Base-by-base conservation (phyloP, 345 rosid species). In the Eucalyptus curtisii region DNA sequence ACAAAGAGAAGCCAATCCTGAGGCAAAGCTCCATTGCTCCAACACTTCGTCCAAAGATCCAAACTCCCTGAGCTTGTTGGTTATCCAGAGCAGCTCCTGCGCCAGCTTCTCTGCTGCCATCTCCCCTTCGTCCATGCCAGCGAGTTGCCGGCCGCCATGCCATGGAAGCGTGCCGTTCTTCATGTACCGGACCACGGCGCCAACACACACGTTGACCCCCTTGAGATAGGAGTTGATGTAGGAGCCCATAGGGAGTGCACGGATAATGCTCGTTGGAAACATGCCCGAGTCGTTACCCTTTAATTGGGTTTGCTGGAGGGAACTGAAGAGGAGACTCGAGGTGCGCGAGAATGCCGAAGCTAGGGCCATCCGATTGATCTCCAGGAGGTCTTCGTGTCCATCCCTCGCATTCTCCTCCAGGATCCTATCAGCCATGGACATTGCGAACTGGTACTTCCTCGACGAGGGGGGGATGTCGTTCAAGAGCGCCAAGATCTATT, bases 371-470 rank as follows among this genome's bases (percentile, higher is more conserved):
- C 95, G 92, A 64, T 96, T 97, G 79, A 97, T 95, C 17, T 93
- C 88, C 40, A 93, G 88, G 40, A 97, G 95, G 25, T 94, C 94
- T 42, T n/a, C 33, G 71, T 93, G 90, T 85, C 92, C 90, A 55
- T 92, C 90, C 19, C 90, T 87, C 79, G 94, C 93, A 80, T 97
- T 96, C 7, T 94, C 99, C 66, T 95, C 97, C 96, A 97, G 92
- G 88, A 95, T 95, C 90, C 93, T 94, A 89, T 95, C 97, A 1
- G 96, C 97, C 99, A 96, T 93, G 85, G 94, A 91, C 96, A 95
- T 90, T 86, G 95, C 91, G 82, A 94, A 95, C 68, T 94, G 98
- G 94, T 95, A 97, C 90, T 96, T 97, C 82, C 94, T 90, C 88
- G 98, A 95, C 9, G 93, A 91, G 25, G 95, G 94, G 17, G 96